Evolutionary conservation across 2,329 filamentous ascomycete species (phyloP).

Genomic region (Exophiala alcalophila): DNA sequence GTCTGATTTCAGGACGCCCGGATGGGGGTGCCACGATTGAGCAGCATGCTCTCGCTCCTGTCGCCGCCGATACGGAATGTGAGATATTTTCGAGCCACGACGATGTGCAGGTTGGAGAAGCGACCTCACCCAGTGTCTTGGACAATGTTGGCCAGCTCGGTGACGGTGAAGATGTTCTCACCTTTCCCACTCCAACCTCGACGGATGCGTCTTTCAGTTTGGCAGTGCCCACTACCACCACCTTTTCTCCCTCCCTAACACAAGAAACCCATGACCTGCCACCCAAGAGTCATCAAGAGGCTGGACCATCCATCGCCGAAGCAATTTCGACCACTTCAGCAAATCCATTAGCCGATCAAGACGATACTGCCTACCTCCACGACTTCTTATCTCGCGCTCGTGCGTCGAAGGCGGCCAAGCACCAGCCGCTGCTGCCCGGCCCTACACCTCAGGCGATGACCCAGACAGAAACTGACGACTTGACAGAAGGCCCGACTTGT

Average conservation of each 20-base stretch:
- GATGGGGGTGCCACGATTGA: too few species aligned
- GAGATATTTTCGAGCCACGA: too few species aligned
- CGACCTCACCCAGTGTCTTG: constrained; percentile 5
- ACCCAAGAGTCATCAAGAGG: too few species aligned
- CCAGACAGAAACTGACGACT: neutral
- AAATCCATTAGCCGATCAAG: constrained; percentile 26
- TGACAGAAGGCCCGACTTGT: neutral
- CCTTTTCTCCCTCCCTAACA: too few species aligned
- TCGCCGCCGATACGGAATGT: too few species aligned
- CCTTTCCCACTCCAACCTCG: neutral
- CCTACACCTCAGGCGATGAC: neutral
- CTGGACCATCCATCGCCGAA: too few species aligned
- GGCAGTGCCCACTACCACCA: too few species aligned
- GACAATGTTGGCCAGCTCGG: neutral
- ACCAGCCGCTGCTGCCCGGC: neutral
- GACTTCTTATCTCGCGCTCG: constrained; percentile 27
- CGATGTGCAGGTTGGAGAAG: neutral
- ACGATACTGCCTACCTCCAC: constrained; percentile 31
- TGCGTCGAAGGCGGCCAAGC: constrained; percentile 21
- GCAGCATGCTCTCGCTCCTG: too few species aligned
- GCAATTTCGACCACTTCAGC: too few species aligned
- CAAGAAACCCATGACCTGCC: too few species aligned
- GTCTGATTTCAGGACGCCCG: too few species aligned
- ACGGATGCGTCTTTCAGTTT: too few species aligned
- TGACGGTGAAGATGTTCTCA: constrained; percentile 1